These are phyloP conservation scores for Sugiyamaella paludigena DNA, from an alignment of 1,139 yeast species.

Conservation along the genomic window DNA sequence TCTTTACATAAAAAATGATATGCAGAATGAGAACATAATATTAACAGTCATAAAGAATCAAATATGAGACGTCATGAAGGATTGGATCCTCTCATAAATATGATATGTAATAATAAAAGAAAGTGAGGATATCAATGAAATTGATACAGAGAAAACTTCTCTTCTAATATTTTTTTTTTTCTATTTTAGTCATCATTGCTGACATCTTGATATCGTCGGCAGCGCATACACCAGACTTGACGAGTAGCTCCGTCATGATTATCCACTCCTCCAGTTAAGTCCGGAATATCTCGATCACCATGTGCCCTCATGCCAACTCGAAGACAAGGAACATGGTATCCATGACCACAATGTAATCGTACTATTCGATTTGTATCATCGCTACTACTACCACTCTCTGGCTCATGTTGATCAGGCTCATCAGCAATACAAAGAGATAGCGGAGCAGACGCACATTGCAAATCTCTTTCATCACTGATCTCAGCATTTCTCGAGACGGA, in stretches of 20 bases:
- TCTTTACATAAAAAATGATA: too few species aligned
- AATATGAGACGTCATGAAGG: too few species aligned
- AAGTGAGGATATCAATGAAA: too few species aligned
- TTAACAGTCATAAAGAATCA: too few species aligned
- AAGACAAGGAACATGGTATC: slow-evolving; percentile 32
- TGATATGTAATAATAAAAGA: background rate
- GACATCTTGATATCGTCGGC: slow-evolving; percentile 30
- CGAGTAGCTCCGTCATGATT: slow-evolving; percentile 20
- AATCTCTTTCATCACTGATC: slow-evolving; percentile 19
- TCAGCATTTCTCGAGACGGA: slow-evolving; percentile 9
- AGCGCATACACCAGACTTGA: slow-evolving; percentile 33
- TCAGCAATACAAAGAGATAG: slow-evolving; percentile 27
- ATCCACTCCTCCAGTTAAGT: slow-evolving; percentile 17
- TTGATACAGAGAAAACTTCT: too few species aligned
- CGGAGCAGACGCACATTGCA: slow-evolving; percentile 31
- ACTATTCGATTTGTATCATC: slow-evolving; percentile 16
- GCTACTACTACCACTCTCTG: background rate
- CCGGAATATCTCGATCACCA: slow-evolving; percentile 32
- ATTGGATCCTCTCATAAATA: background rate
- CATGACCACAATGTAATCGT: slow-evolving; percentile 33
- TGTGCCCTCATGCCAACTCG: slow-evolving; percentile 32
- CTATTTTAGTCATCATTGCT: slow-evolving; percentile 8
- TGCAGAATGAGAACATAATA: too few species aligned
- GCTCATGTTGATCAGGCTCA: slow-evolving; percentile 11
- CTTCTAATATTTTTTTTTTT: too few species aligned